These are phyloP conservation scores for Coprinellus aureogranulatus DNA, from an alignment of 768 basidiomycete species.

Conservation along the genomic window DNA sequence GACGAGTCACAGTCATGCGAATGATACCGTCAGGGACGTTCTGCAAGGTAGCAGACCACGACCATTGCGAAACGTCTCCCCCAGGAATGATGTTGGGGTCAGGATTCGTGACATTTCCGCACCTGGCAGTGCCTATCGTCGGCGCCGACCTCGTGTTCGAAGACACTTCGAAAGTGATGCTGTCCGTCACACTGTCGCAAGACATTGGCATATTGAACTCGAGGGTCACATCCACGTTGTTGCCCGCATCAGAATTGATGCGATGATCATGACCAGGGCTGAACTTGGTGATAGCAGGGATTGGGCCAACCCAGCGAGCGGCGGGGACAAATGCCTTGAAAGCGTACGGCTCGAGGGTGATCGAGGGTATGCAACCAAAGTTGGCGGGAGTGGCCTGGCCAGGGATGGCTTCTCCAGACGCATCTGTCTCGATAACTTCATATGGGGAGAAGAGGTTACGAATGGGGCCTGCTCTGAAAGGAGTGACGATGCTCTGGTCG, in stretches of 20 bases:
- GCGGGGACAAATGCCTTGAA: conserved; percentile 80
- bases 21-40: conserved; percentile 84
- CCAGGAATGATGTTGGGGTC: conserved; percentile 51
- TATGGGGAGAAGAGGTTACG: conserved; percentile 81
- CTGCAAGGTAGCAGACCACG: conserved; percentile 71
- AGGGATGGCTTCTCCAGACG: conserved; percentile 65
- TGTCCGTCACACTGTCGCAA: conserved; percentile 63
- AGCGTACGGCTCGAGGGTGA: conserved; percentile 72
- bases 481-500: conserved; percentile 62
- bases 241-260: conserved; percentile 44
- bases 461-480: conserved; percentile 50
- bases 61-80: conserved; percentile 57
- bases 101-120: conserved; percentile 47
- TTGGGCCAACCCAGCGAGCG: conserved; percentile 64
- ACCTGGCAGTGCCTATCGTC: conserved; percentile 47
- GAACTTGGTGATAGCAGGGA: conserved; percentile 76
- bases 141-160: conserved; percentile 62
- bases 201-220: conserved; percentile 81
- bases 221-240: conserved; percentile 63
- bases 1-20: conserved; percentile 64
- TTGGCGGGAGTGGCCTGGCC: conserved; percentile 58
- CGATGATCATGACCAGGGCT: conserved; percentile 85
- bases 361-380: conserved; percentile 66
- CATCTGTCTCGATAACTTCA: conserved; percentile 68
- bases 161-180: conserved; percentile 65